Percentiles rank a stretch among this genome's conserved stretches.
phyloP scores from a whole-genome alignment of 202 grass and related monocot species.

The Saccharum hybrid region DNA sequence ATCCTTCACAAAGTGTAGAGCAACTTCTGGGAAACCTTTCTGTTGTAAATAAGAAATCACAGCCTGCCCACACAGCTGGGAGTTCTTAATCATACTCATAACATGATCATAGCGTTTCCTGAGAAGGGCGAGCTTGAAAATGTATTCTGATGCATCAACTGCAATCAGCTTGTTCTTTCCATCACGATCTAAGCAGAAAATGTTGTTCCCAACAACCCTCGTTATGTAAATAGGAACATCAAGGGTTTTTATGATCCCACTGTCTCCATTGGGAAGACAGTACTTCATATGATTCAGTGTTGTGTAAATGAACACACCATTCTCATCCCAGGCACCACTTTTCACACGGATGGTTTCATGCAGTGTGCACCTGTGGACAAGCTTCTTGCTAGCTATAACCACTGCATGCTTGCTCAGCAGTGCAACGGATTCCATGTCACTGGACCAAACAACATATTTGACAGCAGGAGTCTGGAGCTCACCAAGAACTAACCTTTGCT shows the following conservation, averaged over 20 bases:
- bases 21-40: slow-evolving; percentile 98
- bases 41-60: slow-evolving; percentile 97
- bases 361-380: slow-evolving; percentile 83
- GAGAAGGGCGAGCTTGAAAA: slow-evolving; percentile 97
- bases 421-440: slow-evolving; percentile 95
- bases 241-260: slow-evolving; percentile 93
- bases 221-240: slow-evolving; percentile 97
- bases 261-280: slow-evolving; percentile 97
- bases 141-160: slow-evolving; percentile 95
- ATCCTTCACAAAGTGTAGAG: slow-evolving; percentile 99
- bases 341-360: slow-evolving; percentile 99
- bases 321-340: slow-evolving; percentile 99
- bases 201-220: slow-evolving; percentile 79
- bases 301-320: slow-evolving; percentile 88
- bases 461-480: slow-evolving; percentile 88
- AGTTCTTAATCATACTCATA: slow-evolving; percentile 97
- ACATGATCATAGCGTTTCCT: slow-evolving; percentile 92
- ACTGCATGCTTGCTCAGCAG: slow-evolving; percentile 94
- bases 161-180: slow-evolving; percentile 80
- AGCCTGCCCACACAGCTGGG: slow-evolving; percentile 92
- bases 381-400: slow-evolving; percentile 88
- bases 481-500: slow-evolving; percentile 87
- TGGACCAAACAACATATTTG: slow-evolving; percentile 92
- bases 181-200: slow-evolving; percentile 93
- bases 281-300: slow-evolving; percentile 99